Base-by-base conservation (phyloP, 2,329 filamentous ascomycete genomes). In the Aspergillus vadensis region DNA sequence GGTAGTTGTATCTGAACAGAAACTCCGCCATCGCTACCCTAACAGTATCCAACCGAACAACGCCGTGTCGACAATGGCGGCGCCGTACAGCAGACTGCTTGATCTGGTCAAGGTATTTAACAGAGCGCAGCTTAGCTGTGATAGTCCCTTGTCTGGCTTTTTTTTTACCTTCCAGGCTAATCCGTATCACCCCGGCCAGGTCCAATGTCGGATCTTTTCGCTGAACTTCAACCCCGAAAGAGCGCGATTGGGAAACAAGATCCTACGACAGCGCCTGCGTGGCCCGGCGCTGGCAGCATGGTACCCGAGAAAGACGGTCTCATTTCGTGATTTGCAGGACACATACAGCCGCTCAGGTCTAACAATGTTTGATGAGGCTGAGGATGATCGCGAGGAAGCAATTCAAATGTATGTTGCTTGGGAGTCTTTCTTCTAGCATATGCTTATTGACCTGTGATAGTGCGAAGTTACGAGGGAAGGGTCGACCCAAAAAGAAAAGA, bases 161-260 rank as follows among this genome's bases (percentile, higher is more conserved):
- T 30, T 12, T 36, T 36, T 9, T 12, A 4, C 32, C 5, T 25
- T 10, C 21, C 27, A 19, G 9, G 21, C 15, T 30, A 39, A 44
- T 32, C 10, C 17, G 65, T 17, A 12, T 10, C 32, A 25, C 15
- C 19, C 9, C 21, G 15, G 25, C 17, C 70, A 97, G 93, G 85
- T 86, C 73, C 92, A 93, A 89, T 97, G 92, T 84, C 87, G 88
- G 76, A 86, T 98, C 80, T 99, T 98, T 83, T 89, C 88, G 72
- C 91, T 90, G 54, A 93, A 89, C 56, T 98, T 88, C 83, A 99
- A 99, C 79, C 95, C 95, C 25, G 84, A 91, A 58, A 82, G 88
- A 68, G 77, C 90, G 63, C 91, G 95, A 63, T 86, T 91, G 68
- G 95, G 95, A 72, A 97, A 95, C 81, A 96, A 95, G 79, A 83